Conservation (phyloP, 2,329 filamentous ascomycete species). For the Xylariomycetidae sp. region DNA sequence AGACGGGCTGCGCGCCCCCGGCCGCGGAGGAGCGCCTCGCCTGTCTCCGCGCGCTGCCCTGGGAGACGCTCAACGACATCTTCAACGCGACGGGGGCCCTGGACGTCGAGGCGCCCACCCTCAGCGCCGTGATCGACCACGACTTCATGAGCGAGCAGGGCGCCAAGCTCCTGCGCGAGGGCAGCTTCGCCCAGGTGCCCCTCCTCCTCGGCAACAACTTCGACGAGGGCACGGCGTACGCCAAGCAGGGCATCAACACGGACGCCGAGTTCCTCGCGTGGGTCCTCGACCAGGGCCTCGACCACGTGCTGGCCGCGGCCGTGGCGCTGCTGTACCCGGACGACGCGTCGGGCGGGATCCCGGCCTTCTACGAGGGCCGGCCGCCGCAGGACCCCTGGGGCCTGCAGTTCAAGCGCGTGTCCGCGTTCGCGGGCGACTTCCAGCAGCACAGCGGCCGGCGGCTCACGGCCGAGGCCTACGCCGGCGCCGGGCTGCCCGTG, state of each 20-base stretch:
- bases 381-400: conserved; percentile 4
- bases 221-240: conserved; percentile 45
- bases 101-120: conserved; percentile 3
- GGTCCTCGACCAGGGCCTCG: conserved; percentile 19
- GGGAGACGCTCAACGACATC: conserved; percentile 24
- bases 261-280: conserved; percentile 44
- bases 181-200: conserved; percentile 28
- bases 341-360: conserved; percentile 6
- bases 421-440: conserved; percentile 45
- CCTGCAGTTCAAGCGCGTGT: conserved; percentile 8
- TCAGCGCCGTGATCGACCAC: conserved; percentile 30
- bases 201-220: conserved; percentile 30
- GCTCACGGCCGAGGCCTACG: conserved; percentile 47
- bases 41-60: conserved; percentile 29
- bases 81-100: conserved; percentile 17
- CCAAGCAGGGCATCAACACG: conserved; percentile 48
- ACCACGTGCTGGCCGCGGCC: neutral
- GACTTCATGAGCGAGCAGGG: conserved; percentile 37
- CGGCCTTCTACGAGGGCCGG: conserved; percentile 4
- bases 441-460: conserved; percentile 52
- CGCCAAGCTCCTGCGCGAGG: conserved; percentile 15
- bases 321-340: conserved; percentile 6
- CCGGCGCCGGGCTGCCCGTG: conserved; percentile 40
- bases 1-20: conserved; percentile 18
- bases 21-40: conserved; percentile 19